Evolutionary conservation across 768 basidiomycete genomes (phyloP).

Genomic region (Hortiboletus campestris): DNA sequence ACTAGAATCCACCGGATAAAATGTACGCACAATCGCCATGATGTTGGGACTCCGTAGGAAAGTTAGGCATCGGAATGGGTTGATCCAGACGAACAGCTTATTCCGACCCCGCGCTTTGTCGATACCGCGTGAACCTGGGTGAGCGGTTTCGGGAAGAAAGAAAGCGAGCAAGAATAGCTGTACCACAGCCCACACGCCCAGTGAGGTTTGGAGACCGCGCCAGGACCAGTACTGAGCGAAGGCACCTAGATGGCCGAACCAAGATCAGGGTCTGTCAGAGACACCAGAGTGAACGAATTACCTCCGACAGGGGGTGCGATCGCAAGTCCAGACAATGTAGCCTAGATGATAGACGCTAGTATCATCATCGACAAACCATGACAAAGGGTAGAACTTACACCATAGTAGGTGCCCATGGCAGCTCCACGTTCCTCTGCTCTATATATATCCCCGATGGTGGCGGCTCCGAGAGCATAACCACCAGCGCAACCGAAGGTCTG

Average conservation of each 20-base stretch:
- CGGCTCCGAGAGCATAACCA: slow-evolving; percentile 54
- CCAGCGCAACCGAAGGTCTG: slow-evolving; percentile 66
- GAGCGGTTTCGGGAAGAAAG: slow-evolving; percentile 66
- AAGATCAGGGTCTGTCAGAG: neutral
- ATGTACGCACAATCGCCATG: slow-evolving; percentile 45
- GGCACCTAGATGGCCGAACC: slow-evolving; percentile 33
- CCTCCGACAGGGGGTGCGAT: slow-evolving; percentile 62
- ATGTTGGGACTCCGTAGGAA: slow-evolving; percentile 62
- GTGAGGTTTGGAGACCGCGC: slow-evolving; percentile 52
- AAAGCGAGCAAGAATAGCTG: slow-evolving; percentile 40
- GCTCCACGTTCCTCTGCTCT: slow-evolving; percentile 57
- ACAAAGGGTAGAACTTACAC: slow-evolving; percentile 32
- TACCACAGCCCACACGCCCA: slow-evolving; percentile 42
- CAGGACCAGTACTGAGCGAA: slow-evolving; percentile 63
- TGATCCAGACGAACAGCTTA: slow-evolving; percentile 45
- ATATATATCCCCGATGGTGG: slow-evolving; percentile 67
- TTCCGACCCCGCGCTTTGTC: slow-evolving; percentile 39
- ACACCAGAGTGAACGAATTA: slow-evolving; percentile 2
- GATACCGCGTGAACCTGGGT: slow-evolving; percentile 55
- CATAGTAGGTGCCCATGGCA: slow-evolving; percentile 59
- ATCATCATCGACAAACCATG: neutral
- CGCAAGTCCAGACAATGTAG: slow-evolving; percentile 55
- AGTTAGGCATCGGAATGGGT: slow-evolving; percentile 53
- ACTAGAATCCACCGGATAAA: neutral
- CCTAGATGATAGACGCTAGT: slow-evolving; percentile 24